Base-by-base conservation (phyloP, 208 protist species). In the Crithidia thermophila region DNA sequence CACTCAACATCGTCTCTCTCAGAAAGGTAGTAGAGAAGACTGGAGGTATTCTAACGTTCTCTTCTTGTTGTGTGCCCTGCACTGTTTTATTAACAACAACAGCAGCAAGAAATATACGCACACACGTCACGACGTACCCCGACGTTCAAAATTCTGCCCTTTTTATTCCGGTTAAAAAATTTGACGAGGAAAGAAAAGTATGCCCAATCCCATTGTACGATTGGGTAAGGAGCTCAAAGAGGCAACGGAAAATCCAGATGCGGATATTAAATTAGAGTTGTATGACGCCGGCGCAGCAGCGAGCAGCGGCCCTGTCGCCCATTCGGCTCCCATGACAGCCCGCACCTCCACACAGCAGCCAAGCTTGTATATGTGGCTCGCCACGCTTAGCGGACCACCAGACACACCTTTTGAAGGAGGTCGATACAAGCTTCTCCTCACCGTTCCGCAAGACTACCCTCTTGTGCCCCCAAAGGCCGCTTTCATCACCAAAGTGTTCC, bases 401-500 rank as follows among this genome's bases (percentile, higher is more conserved):
- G 94, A 85, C 43, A 95, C 92, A 0, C 87, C 91, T 0, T 98
- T 87, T 53, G 90, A 79, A 23, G 88, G 86, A 8, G 90, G 88
- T 42, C 31, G 52, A 5, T 98, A 93, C 69, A 45, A 64, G 16
- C 57, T 98, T 5, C 55, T 82, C 16, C 47, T 98, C 27, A 66
- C 66, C 5, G 76, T 96, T 9, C 86, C 94, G 3, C 64, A 78
- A 18, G 85, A 95, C 25, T 98, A 98, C 67, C 94, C 94, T 8
- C 90, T 98, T 64, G 73, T 85, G 2, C 85, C 94, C 0, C 92
- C 93, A 4, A 79, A 70, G 10, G 91, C 90, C 0, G 27, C 59
- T 25, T 98, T 98, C 65, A 28, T 81, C 21, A 97, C 89, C 0
- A 87, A 87, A 23, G 84, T 98, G 27, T 98, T 97, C 59, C 94